Conservation (phyloP, 1,284 basidiomycete genomes). For the Meira miltonrushii region DNA sequence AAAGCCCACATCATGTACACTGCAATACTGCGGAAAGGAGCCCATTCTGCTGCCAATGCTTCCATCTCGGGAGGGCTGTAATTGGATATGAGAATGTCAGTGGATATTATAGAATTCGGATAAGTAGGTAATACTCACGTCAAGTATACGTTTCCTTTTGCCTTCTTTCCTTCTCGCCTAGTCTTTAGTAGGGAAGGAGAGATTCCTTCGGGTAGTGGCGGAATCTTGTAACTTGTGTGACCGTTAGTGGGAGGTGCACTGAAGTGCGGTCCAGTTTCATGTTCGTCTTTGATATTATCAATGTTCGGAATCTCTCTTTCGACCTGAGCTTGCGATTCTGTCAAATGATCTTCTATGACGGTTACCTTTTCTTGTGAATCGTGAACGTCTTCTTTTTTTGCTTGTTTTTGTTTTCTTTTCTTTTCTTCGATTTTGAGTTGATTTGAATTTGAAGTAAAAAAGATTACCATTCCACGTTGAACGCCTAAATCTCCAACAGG, state of each 20-base stretch:
- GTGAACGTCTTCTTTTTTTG: background rate
- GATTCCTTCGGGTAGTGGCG: constrained; percentile 16
- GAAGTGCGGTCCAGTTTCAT: background rate
- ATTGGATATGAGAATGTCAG: constrained; percentile 1
- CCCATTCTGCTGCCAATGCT: constrained; percentile 37
- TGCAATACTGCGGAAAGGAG: constrained; percentile 43
- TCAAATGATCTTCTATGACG: background rate
- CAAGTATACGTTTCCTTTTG: constrained; percentile 45
- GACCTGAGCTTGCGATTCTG: constrained; percentile 1
- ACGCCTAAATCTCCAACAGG: constrained; percentile 48
- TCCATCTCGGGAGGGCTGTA: constrained; percentile 43
- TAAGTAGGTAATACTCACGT: constrained; percentile 9
- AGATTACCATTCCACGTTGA: constrained; percentile 45
- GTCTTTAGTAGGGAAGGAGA: constrained; percentile 22
- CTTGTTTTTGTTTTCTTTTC: background rate
- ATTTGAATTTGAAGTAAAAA: constrained; percentile 32
- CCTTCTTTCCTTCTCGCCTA: constrained; percentile 43
- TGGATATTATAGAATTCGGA: background rate
- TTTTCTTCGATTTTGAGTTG: constrained; percentile 24
- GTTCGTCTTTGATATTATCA: background rate
- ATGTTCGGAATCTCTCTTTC: background rate
- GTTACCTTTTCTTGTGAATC: background rate
- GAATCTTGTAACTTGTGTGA: background rate
- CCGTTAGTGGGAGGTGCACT: background rate
- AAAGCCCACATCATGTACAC: constrained; percentile 45